phyloP scores from a whole-genome alignment of 2,329 filamentous ascomycete genomes.

The Esteya vermicola region DNA sequence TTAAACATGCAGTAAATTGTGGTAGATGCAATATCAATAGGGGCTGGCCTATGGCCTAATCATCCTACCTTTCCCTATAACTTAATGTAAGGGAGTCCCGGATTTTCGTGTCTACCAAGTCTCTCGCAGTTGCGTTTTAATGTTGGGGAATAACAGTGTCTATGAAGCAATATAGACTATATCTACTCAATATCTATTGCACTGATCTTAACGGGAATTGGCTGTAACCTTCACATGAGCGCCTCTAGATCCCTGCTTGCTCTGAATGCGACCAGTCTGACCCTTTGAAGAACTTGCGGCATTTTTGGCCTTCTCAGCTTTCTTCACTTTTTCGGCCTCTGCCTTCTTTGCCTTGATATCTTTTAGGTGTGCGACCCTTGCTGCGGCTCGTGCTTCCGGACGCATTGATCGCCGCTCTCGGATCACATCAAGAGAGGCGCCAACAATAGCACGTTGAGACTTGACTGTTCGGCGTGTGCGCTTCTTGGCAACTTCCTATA shows the following conservation, averaged over 20 bases:
- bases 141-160: no score
- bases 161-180: no score
- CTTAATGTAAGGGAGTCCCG: no score
- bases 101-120: no score
- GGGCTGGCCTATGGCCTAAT: no score
- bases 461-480: conserved; percentile 96
- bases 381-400: conserved; percentile 88
- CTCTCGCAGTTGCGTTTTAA: no score
- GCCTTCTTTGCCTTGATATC: conserved; percentile 98
- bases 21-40: no score
- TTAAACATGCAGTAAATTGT: no score
- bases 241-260: conserved; percentile 97
- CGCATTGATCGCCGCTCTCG: conserved; percentile 95
- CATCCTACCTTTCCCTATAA: no score
- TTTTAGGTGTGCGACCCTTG: conserved; percentile 82
- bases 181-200: no score
- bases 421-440: conserved; percentile 98
- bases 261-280: conserved; percentile 64
- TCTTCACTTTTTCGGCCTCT: conserved; percentile 79
- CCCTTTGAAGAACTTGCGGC: conserved; percentile 63
- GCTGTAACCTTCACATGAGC: conserved; percentile 71
- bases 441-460: conserved; percentile 96
- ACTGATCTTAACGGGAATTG: conserved; percentile 63
- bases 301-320: conserved; percentile 97
- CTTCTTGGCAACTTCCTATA: conserved; percentile 99